Conservation (phyloP, 1,139 yeast species). For the Barnettozyma hawaiiensis region DNA sequence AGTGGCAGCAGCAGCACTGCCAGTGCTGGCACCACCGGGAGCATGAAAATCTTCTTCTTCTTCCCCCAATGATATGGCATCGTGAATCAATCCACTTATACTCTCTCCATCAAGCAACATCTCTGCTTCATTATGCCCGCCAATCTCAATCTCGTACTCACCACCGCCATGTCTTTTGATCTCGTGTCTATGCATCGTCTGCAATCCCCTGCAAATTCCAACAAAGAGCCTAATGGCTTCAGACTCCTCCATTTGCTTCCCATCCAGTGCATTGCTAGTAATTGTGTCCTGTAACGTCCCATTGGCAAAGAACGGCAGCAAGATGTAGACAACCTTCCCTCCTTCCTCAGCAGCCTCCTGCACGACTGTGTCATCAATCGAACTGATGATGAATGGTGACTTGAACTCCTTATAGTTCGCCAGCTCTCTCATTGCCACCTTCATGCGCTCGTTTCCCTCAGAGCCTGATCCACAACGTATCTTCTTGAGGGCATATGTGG, state of each 20-base stretch:
- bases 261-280: conserved; percentile 54
- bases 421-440: conserved; percentile 70
- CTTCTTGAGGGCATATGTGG: conserved; percentile 71
- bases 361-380: conserved; percentile 64
- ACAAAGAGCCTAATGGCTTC: conserved; percentile 58
- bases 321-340: conserved; percentile 73
- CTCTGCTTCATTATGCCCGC: conserved; percentile 8
- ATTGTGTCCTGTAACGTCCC: conserved; percentile 79
- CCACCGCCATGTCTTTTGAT: not conserved
- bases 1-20: conserved; percentile 33
- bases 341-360: conserved; percentile 71
- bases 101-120: conserved; percentile 6
- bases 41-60: conserved; percentile 4
- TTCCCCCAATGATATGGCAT: conserved; percentile 15
- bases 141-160: conserved; percentile 6
- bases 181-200: conserved; percentile 68
- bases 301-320: conserved; percentile 68
- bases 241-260: conserved; percentile 46
- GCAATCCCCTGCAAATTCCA: conserved; percentile 71
- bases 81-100: conserved; percentile 5
- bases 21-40: too few relatives aligned
- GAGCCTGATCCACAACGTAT: conserved; percentile 59
- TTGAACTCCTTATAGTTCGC: conserved; percentile 68
- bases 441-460: conserved; percentile 71
- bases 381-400: conserved; percentile 60